Percentiles rank a stretch among this genome's conserved stretches.
These are phyloP conservation scores for Nannochloropsis salina DNA, from an alignment of 108 stramenopile species.

Conservation along the genomic window DNA sequence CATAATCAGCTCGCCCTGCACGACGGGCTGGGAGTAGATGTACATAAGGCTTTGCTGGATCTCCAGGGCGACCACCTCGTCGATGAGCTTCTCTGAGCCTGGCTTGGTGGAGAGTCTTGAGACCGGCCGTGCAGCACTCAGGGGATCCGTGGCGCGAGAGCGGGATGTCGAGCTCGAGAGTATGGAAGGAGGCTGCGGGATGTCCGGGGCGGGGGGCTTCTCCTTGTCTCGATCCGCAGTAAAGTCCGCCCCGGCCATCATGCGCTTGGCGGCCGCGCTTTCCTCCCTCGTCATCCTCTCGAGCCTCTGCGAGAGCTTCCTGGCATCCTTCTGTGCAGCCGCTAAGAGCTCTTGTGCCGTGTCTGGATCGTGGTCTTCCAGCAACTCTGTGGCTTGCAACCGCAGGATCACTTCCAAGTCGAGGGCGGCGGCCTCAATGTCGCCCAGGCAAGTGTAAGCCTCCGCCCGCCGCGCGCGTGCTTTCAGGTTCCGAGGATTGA, in stretches of 20 bases:
- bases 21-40: neutral
- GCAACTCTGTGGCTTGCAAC: neutral
- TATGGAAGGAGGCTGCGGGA: neutral
- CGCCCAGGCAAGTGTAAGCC: neutral
- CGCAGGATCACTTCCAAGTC: neutral
- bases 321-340: neutral
- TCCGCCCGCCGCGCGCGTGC: neutral
- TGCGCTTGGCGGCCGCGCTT: conserved; percentile 5
- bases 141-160: neutral
- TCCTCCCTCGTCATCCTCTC: neutral
- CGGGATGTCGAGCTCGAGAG: neutral
- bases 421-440: neutral
- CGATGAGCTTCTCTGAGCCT: neutral
- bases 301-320: neutral
- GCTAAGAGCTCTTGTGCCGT: neutral
- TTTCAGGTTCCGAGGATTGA: neutral
- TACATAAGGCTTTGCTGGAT: neutral
- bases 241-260: neutral
- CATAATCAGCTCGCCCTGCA: neutral
- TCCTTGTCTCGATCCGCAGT: neutral
- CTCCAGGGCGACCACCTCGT: neutral
- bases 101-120: neutral
- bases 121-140: neutral
- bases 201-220: neutral
- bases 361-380: neutral